phyloP scores from a whole-genome alignment of 192 early-diverging fungal species.

The Coemansia sp. region DNA sequence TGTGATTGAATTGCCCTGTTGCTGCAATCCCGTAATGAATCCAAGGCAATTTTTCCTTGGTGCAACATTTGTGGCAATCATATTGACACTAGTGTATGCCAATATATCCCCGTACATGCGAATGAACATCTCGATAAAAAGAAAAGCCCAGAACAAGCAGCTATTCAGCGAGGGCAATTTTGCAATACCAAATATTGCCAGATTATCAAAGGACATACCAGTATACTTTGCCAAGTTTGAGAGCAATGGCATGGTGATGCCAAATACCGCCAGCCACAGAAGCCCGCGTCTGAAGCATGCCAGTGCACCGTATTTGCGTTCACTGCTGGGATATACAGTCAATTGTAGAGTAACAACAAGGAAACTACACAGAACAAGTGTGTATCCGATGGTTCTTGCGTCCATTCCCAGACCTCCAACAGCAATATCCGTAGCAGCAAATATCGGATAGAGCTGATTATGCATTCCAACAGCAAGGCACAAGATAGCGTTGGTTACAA shows the following conservation, averaged over 20 bases:
- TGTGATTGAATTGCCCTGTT: too few species aligned
- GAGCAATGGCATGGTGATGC: neutral
- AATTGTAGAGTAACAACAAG: constrained; percentile 57
- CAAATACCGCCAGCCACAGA: neutral
- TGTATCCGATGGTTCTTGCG: constrained; percentile 53
- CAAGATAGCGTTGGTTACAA: constrained; percentile 4
- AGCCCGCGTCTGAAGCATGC: constrained; percentile 42
- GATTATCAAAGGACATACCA: neutral
- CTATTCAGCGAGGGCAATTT: neutral
- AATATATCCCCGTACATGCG: neutral
- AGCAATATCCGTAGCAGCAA: neutral
- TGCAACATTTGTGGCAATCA: too few species aligned
- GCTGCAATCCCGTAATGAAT: too few species aligned
- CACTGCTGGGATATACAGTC: constrained; percentile 44
- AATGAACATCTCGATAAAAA: neutral
- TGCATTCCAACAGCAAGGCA: constrained; percentile 26
- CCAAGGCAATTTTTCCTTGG: too few species aligned
- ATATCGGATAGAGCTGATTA: neutral
- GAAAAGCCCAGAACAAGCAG: too few species aligned
- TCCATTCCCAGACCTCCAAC: constrained; percentile 59
- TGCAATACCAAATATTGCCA: neutral
- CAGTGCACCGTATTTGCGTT: constrained; percentile 45
- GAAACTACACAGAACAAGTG: constrained; percentile 41
- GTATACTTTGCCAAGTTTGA: neutral
- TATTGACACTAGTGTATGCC: neutral